Evolutionary conservation across 345 rosid genomes (phyloP).

Genomic region (Populus davidiana): DNA sequence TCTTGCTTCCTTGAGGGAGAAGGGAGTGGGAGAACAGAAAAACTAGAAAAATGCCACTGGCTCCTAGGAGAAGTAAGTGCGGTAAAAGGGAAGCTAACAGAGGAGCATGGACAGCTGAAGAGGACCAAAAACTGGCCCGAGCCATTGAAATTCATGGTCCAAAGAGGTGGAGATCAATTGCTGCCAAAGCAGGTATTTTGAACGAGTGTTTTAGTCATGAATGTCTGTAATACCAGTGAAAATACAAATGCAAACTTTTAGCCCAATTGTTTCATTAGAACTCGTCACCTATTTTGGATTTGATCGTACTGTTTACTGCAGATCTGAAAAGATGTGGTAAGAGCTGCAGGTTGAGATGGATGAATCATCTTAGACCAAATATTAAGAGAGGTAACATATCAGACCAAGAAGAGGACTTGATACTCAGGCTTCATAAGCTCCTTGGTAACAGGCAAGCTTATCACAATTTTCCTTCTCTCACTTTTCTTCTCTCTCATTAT

Average conservation of each 20-base stretch:
- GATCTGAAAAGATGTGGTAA: constrained; percentile 50
- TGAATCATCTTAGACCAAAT: constrained; percentile 59
- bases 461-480: neutral
- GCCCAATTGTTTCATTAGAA: neutral
- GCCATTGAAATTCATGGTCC: constrained; percentile 47
- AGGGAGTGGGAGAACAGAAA: neutral
- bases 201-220: neutral
- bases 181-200: constrained; percentile 45
- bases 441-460: constrained; percentile 47
- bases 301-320: constrained; percentile 3
- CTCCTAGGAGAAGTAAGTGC: constrained; percentile 16
- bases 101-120: constrained; percentile 54
- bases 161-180: constrained; percentile 43
- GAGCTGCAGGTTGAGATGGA: constrained; percentile 60
- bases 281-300: neutral
- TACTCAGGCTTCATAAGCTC: constrained; percentile 51
- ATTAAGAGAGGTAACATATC: constrained; percentile 57
- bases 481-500: neutral
- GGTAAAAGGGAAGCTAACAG: constrained; percentile 36
- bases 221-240: neutral
- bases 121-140: constrained; percentile 42
- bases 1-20: neutral
- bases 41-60: constrained; percentile 21
- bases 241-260: neutral
- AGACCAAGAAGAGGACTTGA: constrained; percentile 55